Conservation (phyloP, 192 early-diverging fungal genomes). For the Mortierella antarctica region DNA sequence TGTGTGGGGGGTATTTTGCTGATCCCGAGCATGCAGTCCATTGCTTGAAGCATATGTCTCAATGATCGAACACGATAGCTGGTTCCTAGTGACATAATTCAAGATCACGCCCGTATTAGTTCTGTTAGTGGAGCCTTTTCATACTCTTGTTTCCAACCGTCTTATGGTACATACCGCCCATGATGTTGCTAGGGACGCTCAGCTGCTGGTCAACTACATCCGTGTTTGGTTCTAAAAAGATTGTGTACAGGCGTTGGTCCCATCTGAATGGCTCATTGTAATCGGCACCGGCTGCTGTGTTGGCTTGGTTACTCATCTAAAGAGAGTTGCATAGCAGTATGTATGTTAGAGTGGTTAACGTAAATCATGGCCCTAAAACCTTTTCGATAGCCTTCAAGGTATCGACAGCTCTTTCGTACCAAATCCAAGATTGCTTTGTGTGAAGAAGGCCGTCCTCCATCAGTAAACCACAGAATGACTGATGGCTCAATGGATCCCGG, state of each 20-base stretch:
- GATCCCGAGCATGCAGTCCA: conserved; percentile 67
- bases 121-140: not conserved
- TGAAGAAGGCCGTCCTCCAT: conserved; percentile 70
- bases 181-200: conserved; percentile 72
- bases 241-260: conserved; percentile 80
- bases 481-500: conserved; percentile 71
- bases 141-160: not conserved
- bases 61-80: conserved; percentile 62
- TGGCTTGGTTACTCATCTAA: conserved; percentile 75
- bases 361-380: too few relatives aligned
- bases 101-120: too few relatives aligned
- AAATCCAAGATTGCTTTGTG: conserved; percentile 54
- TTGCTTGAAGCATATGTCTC: conserved; percentile 69
- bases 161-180: conserved; percentile 61
- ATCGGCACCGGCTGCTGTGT: conserved; percentile 71
- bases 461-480: conserved; percentile 84
- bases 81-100: conserved; percentile 21
- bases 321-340: not conserved
- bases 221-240: conserved; percentile 68
- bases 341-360: too few relatives aligned
- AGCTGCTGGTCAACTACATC: conserved; percentile 65
- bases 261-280: conserved; percentile 86
- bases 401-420: conserved; percentile 6
- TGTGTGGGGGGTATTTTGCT: conserved; percentile 54
- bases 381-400: too few relatives aligned